A percentile compares a stretch with the other conserved stretches of the same genome.
Conservation (phyloP, 306 rosid species). For the Prunus kanzakura region DNA sequence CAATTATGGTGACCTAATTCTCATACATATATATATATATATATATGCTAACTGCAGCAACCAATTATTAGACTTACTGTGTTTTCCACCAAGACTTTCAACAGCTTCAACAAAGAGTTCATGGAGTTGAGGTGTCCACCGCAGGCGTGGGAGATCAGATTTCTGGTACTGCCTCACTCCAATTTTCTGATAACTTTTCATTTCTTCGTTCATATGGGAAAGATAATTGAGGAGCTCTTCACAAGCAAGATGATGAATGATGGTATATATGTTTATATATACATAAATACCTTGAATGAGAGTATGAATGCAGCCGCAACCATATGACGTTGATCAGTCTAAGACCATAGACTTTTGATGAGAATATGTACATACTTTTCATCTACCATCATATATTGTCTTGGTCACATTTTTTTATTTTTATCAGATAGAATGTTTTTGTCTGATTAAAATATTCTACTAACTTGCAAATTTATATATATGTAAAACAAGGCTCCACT, state of each 20-base stretch:
- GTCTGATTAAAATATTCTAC: background rate
- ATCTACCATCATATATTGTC: background rate
- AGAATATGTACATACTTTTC: background rate
- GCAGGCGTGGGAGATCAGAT: conserved; percentile 44
- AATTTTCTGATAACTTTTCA: conserved; percentile 17
- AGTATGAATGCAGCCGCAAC: background rate
- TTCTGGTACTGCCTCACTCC: conserved; percentile 39
- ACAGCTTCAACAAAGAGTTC: conserved; percentile 36
- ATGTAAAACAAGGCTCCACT: background rate
- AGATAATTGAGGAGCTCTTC: background rate
- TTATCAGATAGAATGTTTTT: background rate
- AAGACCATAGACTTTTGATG: conserved; percentile 19
- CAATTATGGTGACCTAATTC: too few species aligned
- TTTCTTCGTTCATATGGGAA: background rate
- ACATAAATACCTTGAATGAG: background rate
- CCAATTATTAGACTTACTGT: conserved; percentile 21
- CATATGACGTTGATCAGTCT: conserved; percentile 5
- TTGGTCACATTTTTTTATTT: background rate
- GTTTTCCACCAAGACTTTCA: conserved; percentile 40
- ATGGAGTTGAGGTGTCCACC: conserved; percentile 48
- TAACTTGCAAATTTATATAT: background rate
- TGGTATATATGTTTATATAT: background rate
- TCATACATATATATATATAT: background rate
- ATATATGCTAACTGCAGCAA: background rate
- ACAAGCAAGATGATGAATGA: background rate